A percentile compares a stretch with the other conserved stretches of the same genome.
Conservation (phyloP, 768 basidiomycete genomes). For the Hemileccinum rubropunctum region DNA sequence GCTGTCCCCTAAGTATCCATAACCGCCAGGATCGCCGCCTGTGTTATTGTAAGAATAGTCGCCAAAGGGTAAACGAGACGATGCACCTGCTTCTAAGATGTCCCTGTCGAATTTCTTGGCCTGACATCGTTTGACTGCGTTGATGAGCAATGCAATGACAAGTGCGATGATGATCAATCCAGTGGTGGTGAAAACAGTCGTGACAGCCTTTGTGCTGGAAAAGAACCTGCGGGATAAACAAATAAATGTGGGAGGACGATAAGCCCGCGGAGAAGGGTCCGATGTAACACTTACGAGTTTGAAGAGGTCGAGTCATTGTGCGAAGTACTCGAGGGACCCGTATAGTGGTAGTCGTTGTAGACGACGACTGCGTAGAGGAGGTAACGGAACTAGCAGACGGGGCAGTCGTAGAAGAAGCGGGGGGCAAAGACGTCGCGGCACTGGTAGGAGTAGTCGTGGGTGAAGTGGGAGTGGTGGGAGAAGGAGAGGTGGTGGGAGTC, state of each 20-base stretch:
- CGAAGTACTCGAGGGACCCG: background rate
- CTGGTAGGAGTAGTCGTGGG: too few species aligned
- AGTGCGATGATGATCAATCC: constrained; percentile 58
- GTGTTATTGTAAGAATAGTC: constrained; percentile 36
- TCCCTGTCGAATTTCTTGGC: constrained; percentile 68
- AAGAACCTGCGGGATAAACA: constrained; percentile 52
- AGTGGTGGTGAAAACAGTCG: constrained; percentile 67
- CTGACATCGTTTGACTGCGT: constrained; percentile 58
- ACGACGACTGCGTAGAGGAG: too few species aligned
- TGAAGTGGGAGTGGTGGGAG: background rate
- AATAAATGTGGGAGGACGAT: background rate
- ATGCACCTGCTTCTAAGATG: constrained; percentile 63
- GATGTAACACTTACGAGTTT: constrained; percentile 24
- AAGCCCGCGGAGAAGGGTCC: too few species aligned
- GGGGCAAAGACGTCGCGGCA: too few species aligned
- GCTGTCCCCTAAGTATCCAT: constrained; percentile 46
- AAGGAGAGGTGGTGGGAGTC: too few species aligned
- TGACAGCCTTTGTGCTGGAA: constrained; percentile 67
- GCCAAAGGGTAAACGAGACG: constrained; percentile 50
- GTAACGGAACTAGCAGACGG: too few species aligned
- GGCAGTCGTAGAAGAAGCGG: too few species aligned
- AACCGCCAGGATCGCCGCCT: constrained; percentile 19
- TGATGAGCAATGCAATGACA: constrained; percentile 47
- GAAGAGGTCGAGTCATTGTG: constrained; percentile 2
- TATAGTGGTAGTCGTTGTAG: too few species aligned